Conservation (phyloP, 2,329 filamentous ascomycete species). For the Penicillium sp. region DNA sequence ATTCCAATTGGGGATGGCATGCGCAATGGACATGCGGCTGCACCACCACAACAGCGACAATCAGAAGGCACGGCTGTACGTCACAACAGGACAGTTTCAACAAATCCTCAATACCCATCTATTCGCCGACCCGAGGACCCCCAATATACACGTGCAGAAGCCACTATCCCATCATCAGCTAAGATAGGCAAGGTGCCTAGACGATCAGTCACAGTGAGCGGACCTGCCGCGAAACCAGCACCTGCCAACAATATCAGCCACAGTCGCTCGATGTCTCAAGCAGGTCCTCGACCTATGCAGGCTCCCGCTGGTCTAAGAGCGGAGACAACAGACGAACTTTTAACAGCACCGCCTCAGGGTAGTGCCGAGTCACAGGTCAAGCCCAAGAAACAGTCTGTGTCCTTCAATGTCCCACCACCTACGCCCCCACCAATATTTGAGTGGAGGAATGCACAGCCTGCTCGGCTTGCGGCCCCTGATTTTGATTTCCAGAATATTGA, state of each 20-base stretch:
- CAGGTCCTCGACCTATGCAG: slow-evolving; percentile 3
- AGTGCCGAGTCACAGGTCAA: slow-evolving; percentile 23
- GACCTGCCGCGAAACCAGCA: slow-evolving; percentile 9
- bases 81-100: slow-evolving; percentile 14
- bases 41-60: slow-evolving; percentile 8
- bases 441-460: slow-evolving; percentile 61
- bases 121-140: slow-evolving; percentile 15
- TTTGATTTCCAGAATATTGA: slow-evolving; percentile 50
- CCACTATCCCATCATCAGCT: slow-evolving; percentile 7
- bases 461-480: slow-evolving; percentile 50
- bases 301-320: neutral
- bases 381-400: slow-evolving; percentile 36
- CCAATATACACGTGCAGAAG: slow-evolving; percentile 16
- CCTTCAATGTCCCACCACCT: slow-evolving; percentile 41
- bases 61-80: slow-evolving; percentile 11
- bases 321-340: slow-evolving; percentile 11
- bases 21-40: neutral
- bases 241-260: slow-evolving; percentile 1
- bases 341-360: slow-evolving; percentile 14
- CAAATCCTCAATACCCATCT: slow-evolving; percentile 17
- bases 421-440: slow-evolving; percentile 46
- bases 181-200: slow-evolving; percentile 19
- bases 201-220: slow-evolving; percentile 23
- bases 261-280: slow-evolving; percentile 15
- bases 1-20: neutral